Evolutionary conservation across 2,329 filamentous ascomycete species (phyloP).

Genomic region (Ophiocordyceps polyrhachis-furcata): DNA sequence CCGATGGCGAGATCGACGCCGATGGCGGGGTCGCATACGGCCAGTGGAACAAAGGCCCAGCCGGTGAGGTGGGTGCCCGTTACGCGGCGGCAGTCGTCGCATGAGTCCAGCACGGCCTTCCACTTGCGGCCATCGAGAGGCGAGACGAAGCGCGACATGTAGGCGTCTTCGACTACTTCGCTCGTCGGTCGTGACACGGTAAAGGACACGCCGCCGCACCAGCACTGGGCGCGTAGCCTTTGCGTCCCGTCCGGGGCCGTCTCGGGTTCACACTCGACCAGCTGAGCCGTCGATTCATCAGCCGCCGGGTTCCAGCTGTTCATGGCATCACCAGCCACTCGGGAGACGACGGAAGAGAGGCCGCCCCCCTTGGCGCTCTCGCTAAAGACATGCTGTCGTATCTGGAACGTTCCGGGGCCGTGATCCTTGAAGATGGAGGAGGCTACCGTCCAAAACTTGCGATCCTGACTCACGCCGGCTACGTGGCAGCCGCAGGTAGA

Average conservation of each 20-base stretch:
- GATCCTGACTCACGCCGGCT: slow-evolving; percentile 14
- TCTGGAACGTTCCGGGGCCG: slow-evolving; percentile 14
- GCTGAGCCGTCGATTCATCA: slow-evolving; percentile 9
- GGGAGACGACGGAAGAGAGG: slow-evolving; percentile 16
- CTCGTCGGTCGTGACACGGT: slow-evolving; percentile 20
- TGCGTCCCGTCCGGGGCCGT: slow-evolving; percentile 17
- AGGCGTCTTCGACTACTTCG: slow-evolving; percentile 11
- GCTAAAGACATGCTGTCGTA: slow-evolving; percentile 18
- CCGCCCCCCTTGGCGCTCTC: slow-evolving; percentile 18
- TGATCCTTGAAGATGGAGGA: slow-evolving; percentile 21
- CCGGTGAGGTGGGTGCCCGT: slow-evolving; percentile 21
- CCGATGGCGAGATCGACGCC: slow-evolving; percentile 18
- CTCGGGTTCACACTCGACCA: slow-evolving; percentile 11
- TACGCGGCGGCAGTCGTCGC: slow-evolving; percentile 24
- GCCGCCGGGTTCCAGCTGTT: slow-evolving; percentile 17
- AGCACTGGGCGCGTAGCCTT: slow-evolving; percentile 22
- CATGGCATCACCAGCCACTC: slow-evolving; percentile 12
- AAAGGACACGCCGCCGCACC: slow-evolving; percentile 28
- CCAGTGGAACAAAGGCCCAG: slow-evolving; percentile 23
- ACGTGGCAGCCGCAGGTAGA: slow-evolving; percentile 26
- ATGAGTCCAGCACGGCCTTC: slow-evolving; percentile 21
- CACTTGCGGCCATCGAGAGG: slow-evolving; percentile 21
- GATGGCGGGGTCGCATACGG: slow-evolving; percentile 17
- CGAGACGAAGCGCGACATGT: slow-evolving; percentile 16
- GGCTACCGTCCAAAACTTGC: slow-evolving; percentile 18